Evolutionary conservation across 2,329 filamentous ascomycete genomes (phyloP), one percentile per base, ranked within the genome.

Genomic region (Neospermospora avenae): DNA sequence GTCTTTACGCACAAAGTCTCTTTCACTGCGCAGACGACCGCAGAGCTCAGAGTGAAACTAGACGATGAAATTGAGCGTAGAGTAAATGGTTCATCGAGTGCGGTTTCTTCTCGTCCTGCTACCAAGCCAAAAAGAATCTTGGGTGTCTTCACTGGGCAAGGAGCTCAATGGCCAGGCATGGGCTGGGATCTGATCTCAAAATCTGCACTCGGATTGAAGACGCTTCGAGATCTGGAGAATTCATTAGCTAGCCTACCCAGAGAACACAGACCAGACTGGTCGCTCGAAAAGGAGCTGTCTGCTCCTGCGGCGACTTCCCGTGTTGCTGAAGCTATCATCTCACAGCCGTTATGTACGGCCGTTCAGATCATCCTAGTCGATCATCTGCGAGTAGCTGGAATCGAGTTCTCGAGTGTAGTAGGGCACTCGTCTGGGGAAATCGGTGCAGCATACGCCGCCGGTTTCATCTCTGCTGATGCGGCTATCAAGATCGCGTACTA

Each of bases 351-450:
- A 72, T 78, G 74, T 60, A 79, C 77, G 0, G 77, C 79, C 0
- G 63, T 84, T 8, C 81, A 84, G 66, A 69, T 84, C 1, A 64
- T 75, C 0, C 66, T 83, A 1, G 74, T 77, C 0, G 72, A 77
- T 16, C 70, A 82, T 5, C 70, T 83, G 0, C 28, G 72, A 22
- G 74, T 75, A 1, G 79, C 74, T 71, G 74, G 73, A 1, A 67
- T 81, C n/a, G 62, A 58, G 2, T 76, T 78, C 0, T 57, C 64
- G 28, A 61, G 55, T 8, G 71, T 80, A 0, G 69, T 74, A 3
- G 77, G 79, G 1, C 79, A 81, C 65, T 80, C 77, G 0, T 75
- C 71, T 53, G 80, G 80, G 11, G 80, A 82, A 59, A 80, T 81
- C 35, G 78, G 68, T 3, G 79, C 79, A 3, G 78, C 79, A 0